A percentile compares a stretch with the other conserved stretches of the same genome.
Evolutionary conservation across 345 rosid genomes (phyloP).

Genomic region (Punica granatum): DNA sequence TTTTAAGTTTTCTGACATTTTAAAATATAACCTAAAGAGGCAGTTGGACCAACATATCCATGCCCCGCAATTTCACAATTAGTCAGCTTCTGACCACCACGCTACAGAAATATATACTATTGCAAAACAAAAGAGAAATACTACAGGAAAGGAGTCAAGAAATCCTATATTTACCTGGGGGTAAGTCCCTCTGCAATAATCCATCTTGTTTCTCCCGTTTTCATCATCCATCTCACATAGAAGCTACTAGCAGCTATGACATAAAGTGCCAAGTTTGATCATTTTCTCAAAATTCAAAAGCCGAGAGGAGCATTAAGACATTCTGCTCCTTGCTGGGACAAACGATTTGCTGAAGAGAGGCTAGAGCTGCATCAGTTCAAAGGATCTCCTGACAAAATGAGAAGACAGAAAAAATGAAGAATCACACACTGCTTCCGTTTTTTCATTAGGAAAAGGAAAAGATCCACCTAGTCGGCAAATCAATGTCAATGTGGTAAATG

Average conservation of each 20-base stretch:
- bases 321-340: background rate
- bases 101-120: background rate
- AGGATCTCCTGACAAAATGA: background rate
- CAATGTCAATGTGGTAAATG: background rate
- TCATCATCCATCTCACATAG: slow-evolving; percentile 52
- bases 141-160: background rate
- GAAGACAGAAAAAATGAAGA: background rate
- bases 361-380: background rate
- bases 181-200: slow-evolving; percentile 44
- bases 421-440: background rate
- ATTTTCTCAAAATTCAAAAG: background rate
- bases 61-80: background rate
- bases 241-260: background rate
- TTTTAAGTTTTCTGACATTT: no score
- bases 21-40: background rate
- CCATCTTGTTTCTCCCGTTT: slow-evolving; percentile 50
- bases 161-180: slow-evolving; percentile 26
- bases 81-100: background rate
- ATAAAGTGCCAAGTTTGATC: background rate
- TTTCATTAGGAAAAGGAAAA: background rate
- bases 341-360: background rate
- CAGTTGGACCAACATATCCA: background rate
- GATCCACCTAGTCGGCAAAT: background rate
- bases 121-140: background rate
- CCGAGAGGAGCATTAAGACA: background rate